Conservation (phyloP, 345 rosid genomes). For the Eucalyptus microcorys region DNA sequence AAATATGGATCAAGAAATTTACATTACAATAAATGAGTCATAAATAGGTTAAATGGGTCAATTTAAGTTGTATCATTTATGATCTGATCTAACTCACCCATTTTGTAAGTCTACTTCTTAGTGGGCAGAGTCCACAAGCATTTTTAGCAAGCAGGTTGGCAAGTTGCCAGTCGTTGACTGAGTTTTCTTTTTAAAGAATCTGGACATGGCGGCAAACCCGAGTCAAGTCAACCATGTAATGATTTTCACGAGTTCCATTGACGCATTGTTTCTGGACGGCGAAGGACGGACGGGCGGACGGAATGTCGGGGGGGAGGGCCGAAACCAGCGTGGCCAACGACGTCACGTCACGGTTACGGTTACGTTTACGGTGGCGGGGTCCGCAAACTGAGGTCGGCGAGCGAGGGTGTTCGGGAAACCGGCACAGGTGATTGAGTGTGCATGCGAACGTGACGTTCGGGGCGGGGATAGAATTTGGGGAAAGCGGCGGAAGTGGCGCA, state of each 20-base stretch:
- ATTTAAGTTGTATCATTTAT: too few species aligned
- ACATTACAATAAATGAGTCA: too few species aligned
- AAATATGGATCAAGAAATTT: too few species aligned
- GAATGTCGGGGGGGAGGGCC: neutral
- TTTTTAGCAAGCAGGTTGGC: too few species aligned
- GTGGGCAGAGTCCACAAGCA: too few species aligned
- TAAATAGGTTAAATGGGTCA: too few species aligned
- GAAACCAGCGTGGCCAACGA: neutral
- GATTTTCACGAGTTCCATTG: too few species aligned
- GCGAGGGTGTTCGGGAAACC: too few species aligned
- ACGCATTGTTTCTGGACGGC: neutral
- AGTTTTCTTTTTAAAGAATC: neutral
- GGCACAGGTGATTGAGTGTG: neutral
- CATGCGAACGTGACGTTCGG: neutral
- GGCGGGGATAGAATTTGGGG: neutral
- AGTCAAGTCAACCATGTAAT: neutral
- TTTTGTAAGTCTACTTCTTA: too few species aligned
- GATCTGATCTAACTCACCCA: fast-evolving
- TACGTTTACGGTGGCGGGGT: neutral
- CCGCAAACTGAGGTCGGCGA: neutral
- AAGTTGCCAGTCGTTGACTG: neutral
- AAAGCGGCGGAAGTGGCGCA: neutral
- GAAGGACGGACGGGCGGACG: neutral
- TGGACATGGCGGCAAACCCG: too few species aligned
- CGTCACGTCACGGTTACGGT: too few species aligned